These are phyloP conservation scores for Phtheirospermum japonicum DNA, from an alignment of 257 asterid genomes.

Conservation along the genomic window DNA sequence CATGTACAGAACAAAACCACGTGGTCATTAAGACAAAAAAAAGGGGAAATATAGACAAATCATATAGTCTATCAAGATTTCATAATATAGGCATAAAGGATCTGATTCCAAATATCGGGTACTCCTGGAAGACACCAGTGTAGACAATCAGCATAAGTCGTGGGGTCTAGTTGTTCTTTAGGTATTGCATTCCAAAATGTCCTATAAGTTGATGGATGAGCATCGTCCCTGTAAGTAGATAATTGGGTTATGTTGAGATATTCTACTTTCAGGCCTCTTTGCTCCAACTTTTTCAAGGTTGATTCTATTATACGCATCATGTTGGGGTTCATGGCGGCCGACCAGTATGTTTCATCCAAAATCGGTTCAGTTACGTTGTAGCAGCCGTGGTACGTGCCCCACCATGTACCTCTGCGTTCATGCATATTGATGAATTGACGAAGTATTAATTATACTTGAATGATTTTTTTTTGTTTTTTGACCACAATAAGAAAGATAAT, in stretches of 20 bases:
- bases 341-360: constrained; percentile 37
- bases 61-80: background rate
- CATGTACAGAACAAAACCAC: constrained; percentile 32
- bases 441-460: background rate
- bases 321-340: constrained; percentile 31
- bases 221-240: constrained; percentile 56
- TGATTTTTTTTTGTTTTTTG: too few species aligned
- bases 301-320: constrained; percentile 52
- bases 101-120: constrained; percentile 70
- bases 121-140: constrained; percentile 86
- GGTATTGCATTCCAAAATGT: constrained; percentile 29
- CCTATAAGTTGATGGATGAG: constrained; percentile 49
- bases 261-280: constrained; percentile 41
- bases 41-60: too few species aligned
- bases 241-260: constrained; percentile 58
- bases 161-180: constrained; percentile 27
- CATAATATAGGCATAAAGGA: constrained; percentile 46
- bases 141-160: constrained; percentile 44
- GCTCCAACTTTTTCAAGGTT: constrained; percentile 34
- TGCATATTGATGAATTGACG: background rate
- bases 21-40: constrained; percentile 44
- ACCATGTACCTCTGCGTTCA: constrained; percentile 36
- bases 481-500: too few species aligned
- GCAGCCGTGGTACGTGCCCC: constrained; percentile 44
- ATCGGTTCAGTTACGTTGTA: constrained; percentile 48